Conservation (phyloP, 345 rosid species). For the Linum tenue region DNA sequence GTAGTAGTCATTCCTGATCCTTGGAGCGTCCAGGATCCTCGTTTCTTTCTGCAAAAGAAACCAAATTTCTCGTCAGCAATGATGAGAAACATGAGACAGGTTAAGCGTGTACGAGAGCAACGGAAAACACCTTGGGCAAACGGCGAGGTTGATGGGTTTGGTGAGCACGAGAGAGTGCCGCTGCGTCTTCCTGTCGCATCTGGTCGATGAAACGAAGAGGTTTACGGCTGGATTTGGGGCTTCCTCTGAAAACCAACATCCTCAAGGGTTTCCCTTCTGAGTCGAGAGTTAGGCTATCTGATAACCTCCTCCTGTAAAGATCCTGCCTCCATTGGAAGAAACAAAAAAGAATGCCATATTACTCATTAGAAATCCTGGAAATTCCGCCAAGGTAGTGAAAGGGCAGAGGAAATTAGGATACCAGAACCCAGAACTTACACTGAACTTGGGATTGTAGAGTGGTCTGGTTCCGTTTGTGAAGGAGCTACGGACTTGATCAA, state of each 20-base stretch:
- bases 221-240: constrained; percentile 34
- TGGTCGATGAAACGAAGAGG: constrained; percentile 23
- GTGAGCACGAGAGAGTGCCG: constrained; percentile 6
- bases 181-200: constrained; percentile 28
- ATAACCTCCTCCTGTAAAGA: constrained; percentile 23
- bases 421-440: constrained; percentile 16
- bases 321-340: constrained; percentile 21
- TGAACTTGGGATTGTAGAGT: constrained; percentile 14
- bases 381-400: neutral
- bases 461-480: constrained; percentile 27
- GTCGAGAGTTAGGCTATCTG: constrained; percentile 30
- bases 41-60: constrained; percentile 26
- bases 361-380: neutral
- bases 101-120: neutral
- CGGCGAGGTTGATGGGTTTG: constrained; percentile 14
- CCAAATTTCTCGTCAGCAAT: neutral
- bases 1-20: constrained; percentile 32
- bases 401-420: neutral
- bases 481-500: constrained; percentile 43
- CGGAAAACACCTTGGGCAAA: constrained; percentile 30
- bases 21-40: constrained; percentile 42
- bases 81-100: neutral
- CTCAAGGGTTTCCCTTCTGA: constrained; percentile 36
- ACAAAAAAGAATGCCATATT: neutral
- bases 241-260: constrained; percentile 48